Base-by-base conservation (phyloP, 1,139 yeast genomes). In the Hyphopichia khmerensis region DNA sequence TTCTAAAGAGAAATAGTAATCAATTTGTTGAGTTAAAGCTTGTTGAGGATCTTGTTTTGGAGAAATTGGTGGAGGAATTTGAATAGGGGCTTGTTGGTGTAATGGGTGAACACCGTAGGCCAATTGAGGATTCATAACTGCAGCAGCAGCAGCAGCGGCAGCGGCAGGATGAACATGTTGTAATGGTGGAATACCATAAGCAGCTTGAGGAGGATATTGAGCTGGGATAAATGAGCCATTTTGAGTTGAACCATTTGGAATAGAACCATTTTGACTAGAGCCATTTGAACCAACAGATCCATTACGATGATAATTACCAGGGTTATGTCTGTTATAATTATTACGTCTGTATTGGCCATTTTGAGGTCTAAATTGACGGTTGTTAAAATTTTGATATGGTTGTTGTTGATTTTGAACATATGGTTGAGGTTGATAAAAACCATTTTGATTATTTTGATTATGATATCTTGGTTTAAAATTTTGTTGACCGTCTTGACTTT, bases 1-100 rank as follows among this genome's bases (percentile, higher is more conserved):
- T 56, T 90, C 96, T 43, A 84, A 76, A 23, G 95, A 84, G 65
- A 93, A 86, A 65, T 93, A 93, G 70, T 91, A 93, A 60, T 88
- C 93, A 45, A 90, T 71, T 72, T 90, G 97, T 53, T 77, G 79
- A 23, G 74, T 74, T 59, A 69, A 72, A 36, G 78, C 78, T 51
- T 66, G 64, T 48, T 62, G 64, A 31, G 78, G 79, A 48, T 72
- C 72, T 55, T 72, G 77, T 55, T 72, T 67, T 33, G 77, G 77
- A 36, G 76, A 69, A 48, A 72, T 71, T 44, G 78, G 78, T 27
- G 78, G 78, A 19, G 78, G 77, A 35, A 72, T 69, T 46, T 62
- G 70, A 24, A 57, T 56, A 39, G 65, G 71, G 17, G 59, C 55
- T 42, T 39, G 47, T 14, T 33, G 24, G 8, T 21, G 32, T 11